Evolutionary conservation across 2,329 filamentous ascomycete species (phyloP).

Genomic region (Zasmidium citrigriseum): DNA sequence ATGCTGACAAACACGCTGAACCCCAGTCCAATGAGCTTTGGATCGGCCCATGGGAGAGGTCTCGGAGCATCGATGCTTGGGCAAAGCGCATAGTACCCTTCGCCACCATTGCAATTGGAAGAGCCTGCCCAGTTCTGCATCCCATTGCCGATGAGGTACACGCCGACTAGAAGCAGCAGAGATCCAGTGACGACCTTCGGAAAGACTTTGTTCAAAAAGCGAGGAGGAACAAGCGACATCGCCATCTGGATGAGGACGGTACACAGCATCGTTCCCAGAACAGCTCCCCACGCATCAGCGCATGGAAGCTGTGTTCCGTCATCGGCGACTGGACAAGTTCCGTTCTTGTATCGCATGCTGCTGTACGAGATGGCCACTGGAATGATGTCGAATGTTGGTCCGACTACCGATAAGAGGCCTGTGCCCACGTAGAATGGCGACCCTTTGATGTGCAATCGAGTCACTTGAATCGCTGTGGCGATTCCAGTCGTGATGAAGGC

Average conservation of each 20-base stretch:
- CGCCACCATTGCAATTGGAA: slow-evolving; percentile 10
- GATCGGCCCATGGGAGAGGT: slow-evolving; percentile 12
- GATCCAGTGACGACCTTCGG: slow-evolving; percentile 13
- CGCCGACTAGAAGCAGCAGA: slow-evolving; percentile 9
- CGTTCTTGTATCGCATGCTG: slow-evolving; percentile 5
- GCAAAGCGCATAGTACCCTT: slow-evolving; percentile 10
- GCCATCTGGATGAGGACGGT: slow-evolving; percentile 12
- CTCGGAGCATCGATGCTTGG: slow-evolving; percentile 11
- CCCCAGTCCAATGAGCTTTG: slow-evolving; percentile 14
- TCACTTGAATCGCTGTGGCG: slow-evolving; percentile 12
- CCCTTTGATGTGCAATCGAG: slow-evolving; percentile 7
- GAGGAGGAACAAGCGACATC: slow-evolving; percentile 11
- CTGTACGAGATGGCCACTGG: slow-evolving; percentile 7
- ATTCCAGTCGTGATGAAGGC: slow-evolving; percentile 13
- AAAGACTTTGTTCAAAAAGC: slow-evolving; percentile 9
- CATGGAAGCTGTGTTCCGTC: slow-evolving; percentile 10
- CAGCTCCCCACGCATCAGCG: slow-evolving; percentile 7
- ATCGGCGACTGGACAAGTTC: slow-evolving; percentile 2
- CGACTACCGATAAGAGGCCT: slow-evolving; percentile 9
- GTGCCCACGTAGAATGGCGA: slow-evolving; percentile 14
- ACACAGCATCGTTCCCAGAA: slow-evolving; percentile 13
- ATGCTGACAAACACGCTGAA: slow-evolving; percentile 12
- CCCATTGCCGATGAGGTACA: slow-evolving; percentile 13
- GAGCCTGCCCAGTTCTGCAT: slow-evolving; percentile 12
- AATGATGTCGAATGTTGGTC: slow-evolving; percentile 14